Percentiles rank a stretch among this genome's conserved stretches.
phyloP scores from a whole-genome alignment of 2,329 filamentous ascomycete genomes.

The Epichloe gansuensis region DNA sequence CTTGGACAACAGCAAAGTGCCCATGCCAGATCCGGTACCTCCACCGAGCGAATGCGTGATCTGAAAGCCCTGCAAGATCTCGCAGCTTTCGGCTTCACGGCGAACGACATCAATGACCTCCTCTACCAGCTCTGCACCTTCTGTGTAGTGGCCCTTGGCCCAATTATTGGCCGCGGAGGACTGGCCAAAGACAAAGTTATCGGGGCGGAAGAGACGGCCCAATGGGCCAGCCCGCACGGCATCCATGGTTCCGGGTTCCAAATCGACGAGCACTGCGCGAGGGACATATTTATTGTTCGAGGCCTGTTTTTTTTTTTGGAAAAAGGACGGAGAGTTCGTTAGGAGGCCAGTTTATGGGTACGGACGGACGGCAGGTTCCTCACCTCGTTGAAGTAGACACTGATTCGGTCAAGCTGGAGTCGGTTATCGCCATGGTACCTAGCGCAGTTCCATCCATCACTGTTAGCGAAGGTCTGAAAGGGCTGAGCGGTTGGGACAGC shows the following conservation, averaged over 20 bases:
- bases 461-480: not conserved
- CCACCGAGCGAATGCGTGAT: constrained; percentile 99
- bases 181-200: constrained; percentile 99
- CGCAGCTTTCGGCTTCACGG: constrained; percentile 94
- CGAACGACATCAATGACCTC: constrained; percentile 95
- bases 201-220: constrained; percentile 96
- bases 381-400: constrained; percentile 89
- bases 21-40: constrained; percentile 99
- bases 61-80: constrained; percentile 99
- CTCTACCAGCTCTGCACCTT: constrained; percentile 97
- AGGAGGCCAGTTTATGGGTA: not conserved
- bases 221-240: constrained; percentile 96
- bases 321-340: not conserved
- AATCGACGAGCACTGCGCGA: constrained; percentile 95
- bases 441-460: not conserved
- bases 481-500: not conserved
- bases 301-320: constrained; percentile 48
- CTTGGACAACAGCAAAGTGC: constrained; percentile 98
- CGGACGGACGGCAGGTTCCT: constrained; percentile 9
- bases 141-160: constrained; percentile 99
- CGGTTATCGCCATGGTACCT: constrained; percentile 92
- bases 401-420: constrained; percentile 99
- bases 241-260: constrained; percentile 99
- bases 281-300: constrained; percentile 98
- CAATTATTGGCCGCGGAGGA: constrained; percentile 99